These are phyloP conservation scores for Ascochyta koolunga DNA, from an alignment of 2,329 filamentous ascomycete species.

Conservation along the genomic window DNA sequence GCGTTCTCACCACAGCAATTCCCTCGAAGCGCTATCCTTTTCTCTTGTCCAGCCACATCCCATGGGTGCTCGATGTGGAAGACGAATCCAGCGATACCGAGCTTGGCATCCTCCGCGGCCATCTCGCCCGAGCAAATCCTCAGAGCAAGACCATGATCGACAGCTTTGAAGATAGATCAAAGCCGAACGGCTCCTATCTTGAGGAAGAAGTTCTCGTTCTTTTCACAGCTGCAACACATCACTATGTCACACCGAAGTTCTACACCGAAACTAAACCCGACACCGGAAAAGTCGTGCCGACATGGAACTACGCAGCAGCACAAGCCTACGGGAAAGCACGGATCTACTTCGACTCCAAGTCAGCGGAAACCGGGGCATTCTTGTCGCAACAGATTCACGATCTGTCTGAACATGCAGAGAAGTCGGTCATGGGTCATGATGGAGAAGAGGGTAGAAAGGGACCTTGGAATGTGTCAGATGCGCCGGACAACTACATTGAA, in stretches of 20 bases:
- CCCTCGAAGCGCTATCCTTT: slow-evolving; percentile 22
- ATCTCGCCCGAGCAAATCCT: slow-evolving; percentile 68
- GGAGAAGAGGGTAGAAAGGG: slow-evolving; percentile 38
- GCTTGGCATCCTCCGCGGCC: slow-evolving; percentile 62
- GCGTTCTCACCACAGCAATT: slow-evolving; percentile 68
- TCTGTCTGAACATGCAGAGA: slow-evolving; percentile 60
- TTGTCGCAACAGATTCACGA: slow-evolving; percentile 60
- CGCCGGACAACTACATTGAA: slow-evolving; percentile 62
- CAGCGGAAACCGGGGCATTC: slow-evolving; percentile 55
- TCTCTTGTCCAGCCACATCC: slow-evolving; percentile 34
- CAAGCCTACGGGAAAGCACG: slow-evolving; percentile 66
- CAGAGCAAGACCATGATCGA: slow-evolving; percentile 66
- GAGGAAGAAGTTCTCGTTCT: slow-evolving; percentile 65
- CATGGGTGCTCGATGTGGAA: slow-evolving; percentile 47
- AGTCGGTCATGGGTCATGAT: slow-evolving; percentile 61
- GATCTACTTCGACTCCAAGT: slow-evolving; percentile 60
- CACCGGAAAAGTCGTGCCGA: slow-evolving; percentile 71
- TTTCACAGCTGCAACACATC: slow-evolving; percentile 64
- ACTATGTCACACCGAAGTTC: slow-evolving; percentile 70
- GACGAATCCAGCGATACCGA: slow-evolving; percentile 46
- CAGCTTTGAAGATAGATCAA: slow-evolving; percentile 50
- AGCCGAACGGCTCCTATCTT: slow-evolving; percentile 6
- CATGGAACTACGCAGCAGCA: slow-evolving; percentile 72
- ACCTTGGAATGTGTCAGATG: slow-evolving; percentile 64
- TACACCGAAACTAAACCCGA: slow-evolving; percentile 69